Evolutionary conservation across 2,329 filamentous ascomycete species (phyloP), one percentile per base, ranked within the genome.

Genomic region (Scedosporium aurantiacum): DNA sequence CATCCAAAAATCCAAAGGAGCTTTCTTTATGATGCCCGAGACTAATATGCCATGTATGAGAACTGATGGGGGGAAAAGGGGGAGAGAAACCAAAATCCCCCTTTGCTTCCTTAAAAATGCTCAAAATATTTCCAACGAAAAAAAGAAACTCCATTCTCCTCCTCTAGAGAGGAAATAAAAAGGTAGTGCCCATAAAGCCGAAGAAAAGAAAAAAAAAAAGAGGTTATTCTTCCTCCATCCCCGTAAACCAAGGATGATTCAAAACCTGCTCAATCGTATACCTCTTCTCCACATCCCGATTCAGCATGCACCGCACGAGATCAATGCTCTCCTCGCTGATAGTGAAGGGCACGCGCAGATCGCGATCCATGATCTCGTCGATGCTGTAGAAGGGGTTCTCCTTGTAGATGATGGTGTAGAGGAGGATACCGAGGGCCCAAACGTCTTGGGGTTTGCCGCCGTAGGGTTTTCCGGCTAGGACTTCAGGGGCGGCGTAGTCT

Each of bases 401-500:
- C 76, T 97, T 99, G 82, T 99, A 99, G 70, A 97, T 89, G 70
- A 99, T 97, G 28, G 94, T 99, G 78, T 99, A 99, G 14, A 99
- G 84, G 27, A 99, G 82, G 69, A 99, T 97, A 25, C 94, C 94
- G 16, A 99, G 82, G 0, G 94, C 94, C 94, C 94, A 99, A 32
- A 99, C 91, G 70, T 99, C 94, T 78, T 99, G 94, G 73, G 96
- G 93, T 74, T 95, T 96, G 70, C 94, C 94, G 66, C 89, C 85
- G 75, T 99, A 99, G 16, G 92, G 88, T 67, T 87, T 88, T 57
- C 94, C 94, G 62, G 91, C 91, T 57, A 99, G 82, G 61, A 99
- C 94, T 77, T 99, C 94, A n/a, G 94, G 94, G 5, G 94, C 94
- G 55, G 94, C 94, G 75, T 99, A 99, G 78, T 99, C 94, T 97